Conservation (phyloP, 768 basidiomycete genomes). For the Boletales sp. region DNA sequence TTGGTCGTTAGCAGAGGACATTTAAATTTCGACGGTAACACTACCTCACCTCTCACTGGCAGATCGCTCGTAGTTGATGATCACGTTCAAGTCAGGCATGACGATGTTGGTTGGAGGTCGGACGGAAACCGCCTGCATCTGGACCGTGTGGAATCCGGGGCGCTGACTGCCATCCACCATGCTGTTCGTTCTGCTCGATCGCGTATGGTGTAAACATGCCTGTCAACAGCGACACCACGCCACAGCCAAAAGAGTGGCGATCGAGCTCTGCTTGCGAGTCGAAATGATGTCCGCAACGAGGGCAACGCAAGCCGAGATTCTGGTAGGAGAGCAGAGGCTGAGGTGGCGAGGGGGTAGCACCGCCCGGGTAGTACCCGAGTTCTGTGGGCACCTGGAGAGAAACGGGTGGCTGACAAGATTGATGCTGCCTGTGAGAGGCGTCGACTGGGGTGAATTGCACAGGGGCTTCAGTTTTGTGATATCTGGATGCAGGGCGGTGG, state of each 20-base stretch:
- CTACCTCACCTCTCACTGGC: too few species aligned
- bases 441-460: neutral
- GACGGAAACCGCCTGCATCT: neutral
- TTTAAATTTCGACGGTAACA: too few species aligned
- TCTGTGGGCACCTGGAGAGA: neutral
- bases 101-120: neutral
- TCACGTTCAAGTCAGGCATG: neutral
- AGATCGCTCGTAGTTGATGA: too few species aligned
- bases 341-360: conserved; percentile 1
- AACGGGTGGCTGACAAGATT: neutral
- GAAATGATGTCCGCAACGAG: conserved; percentile 12
- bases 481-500: neutral
- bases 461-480: neutral
- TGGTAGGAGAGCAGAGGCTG: neutral
- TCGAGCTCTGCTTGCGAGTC: conserved; percentile 6
- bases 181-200: neutral
- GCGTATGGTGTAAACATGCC: conserved; percentile 13
- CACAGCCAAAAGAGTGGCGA: conserved; percentile 12
- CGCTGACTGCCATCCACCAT: neutral
- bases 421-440: neutral
- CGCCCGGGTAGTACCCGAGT: neutral
- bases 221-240: conserved; percentile 9
- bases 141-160: neutral
- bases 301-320: conserved; percentile 1
- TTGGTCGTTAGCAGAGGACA: too few species aligned